Conservation (phyloP, 1,284 basidiomycete genomes). For the Ceratobasidium sp. region DNA sequence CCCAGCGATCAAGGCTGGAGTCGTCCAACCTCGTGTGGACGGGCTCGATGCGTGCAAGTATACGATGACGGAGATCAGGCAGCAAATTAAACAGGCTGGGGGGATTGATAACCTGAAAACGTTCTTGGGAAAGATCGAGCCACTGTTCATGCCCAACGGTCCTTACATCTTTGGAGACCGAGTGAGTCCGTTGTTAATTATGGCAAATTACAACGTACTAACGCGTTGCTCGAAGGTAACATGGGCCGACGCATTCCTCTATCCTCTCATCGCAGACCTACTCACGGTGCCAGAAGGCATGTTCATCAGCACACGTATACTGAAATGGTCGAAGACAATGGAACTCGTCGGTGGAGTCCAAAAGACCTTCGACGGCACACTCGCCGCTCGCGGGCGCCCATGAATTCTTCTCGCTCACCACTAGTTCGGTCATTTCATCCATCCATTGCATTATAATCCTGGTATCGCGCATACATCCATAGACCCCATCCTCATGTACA, state of each 20-base stretch:
- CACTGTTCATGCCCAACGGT: constrained; percentile 38
- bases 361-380: constrained; percentile 42
- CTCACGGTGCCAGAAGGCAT: constrained; percentile 42
- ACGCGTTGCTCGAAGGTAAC: constrained; percentile 32
- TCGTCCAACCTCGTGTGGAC: constrained; percentile 41
- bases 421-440: background rate
- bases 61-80: constrained; percentile 43
- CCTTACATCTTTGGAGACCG: constrained; percentile 42
- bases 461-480: constrained; percentile 3
- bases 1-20: constrained; percentile 44
- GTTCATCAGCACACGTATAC: constrained; percentile 40
- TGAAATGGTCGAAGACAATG: constrained; percentile 45
- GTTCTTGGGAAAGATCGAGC: constrained; percentile 44
- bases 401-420: background rate
- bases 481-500: constrained; percentile 6
- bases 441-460: constrained; percentile 11
- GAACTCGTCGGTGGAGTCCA: constrained; percentile 35
- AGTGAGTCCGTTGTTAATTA: constrained; percentile 13
- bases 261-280: constrained; percentile 44
- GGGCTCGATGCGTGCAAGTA: constrained; percentile 44
- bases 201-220: background rate
- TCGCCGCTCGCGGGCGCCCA: constrained; percentile 44
- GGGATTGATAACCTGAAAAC: constrained; percentile 41
- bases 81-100: constrained; percentile 45
- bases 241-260: constrained; percentile 47